Base-by-base conservation (phyloP, 73 alveolate genomes). In the Paramecium bursaria region DNA sequence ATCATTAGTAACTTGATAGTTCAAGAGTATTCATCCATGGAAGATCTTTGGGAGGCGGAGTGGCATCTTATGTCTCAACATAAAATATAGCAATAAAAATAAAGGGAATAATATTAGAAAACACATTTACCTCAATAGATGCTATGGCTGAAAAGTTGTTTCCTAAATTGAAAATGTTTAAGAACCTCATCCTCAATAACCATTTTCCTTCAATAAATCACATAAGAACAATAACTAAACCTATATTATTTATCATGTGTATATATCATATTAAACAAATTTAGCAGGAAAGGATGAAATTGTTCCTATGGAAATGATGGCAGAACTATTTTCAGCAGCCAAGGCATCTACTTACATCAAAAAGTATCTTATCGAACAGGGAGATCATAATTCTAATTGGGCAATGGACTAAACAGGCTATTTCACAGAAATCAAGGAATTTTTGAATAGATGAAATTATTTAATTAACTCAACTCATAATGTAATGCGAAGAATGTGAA, bases 41-140 rank as follows among this genome's bases (percentile, higher is more conserved):
- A 0, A 89, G 93, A 47, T 91, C 96, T 25, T 86, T 97, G 52
- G 99, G 99, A 6, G 99, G 99, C 46, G 99, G 99, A 46, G 99
- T 97, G 3, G 96, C 99, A 4, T 90, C 91, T 21, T 57, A 89
- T 50, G 57, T 42, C 13, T 26, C 26, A 35, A 75, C 27, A 44
- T 51, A 39, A 39, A 54, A 35, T 79, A 39, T 42, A 31, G 60
- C 46, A 22, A 51, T 17, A 47, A 60, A 87, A 19, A 25, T 96
- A 14, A 86, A 90, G 35, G 99, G 99, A 3, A 74, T 95, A 39
- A 95, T 96, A 27, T 86, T 96, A 30, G 98, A 97, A 91, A 97
- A 97, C 87, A 97, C 99, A 14, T 97, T 97, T 74, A 88, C 98
- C 22, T 85, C 95, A 33, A 75, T 97, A 11, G 91, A 92, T 11